A percentile compares a stretch with the other conserved stretches of the same genome.
Conservation (phyloP, 2,329 filamentous ascomycete species). For the Xylaria sp. region DNA sequence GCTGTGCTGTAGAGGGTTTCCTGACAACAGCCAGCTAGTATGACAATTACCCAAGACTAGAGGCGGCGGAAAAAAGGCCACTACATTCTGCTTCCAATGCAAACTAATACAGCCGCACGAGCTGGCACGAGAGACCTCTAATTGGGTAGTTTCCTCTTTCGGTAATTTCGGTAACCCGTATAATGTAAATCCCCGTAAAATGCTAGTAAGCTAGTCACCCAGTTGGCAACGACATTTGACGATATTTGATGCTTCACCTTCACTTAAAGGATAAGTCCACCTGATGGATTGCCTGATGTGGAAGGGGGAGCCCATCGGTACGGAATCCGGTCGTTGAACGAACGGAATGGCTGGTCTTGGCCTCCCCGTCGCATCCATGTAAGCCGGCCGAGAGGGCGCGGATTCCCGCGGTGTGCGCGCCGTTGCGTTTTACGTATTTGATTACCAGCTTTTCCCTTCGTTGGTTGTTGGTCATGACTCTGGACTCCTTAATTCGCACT, state of each 20-base stretch:
- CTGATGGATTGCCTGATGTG: not conserved
- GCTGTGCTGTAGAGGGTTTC: not conserved
- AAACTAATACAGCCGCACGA: not conserved
- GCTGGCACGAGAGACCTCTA: not conserved
- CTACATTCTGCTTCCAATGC: too few relatives aligned
- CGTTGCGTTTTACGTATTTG: conserved; percentile 24
- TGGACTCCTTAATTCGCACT: too few relatives aligned
- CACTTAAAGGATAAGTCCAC: not conserved
- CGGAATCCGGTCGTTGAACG: not conserved
- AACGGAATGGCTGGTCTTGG: conserved; percentile 9
- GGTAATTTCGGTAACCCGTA: not conserved
- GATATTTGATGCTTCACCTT: not conserved
- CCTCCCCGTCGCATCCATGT: not conserved
- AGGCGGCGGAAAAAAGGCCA: not conserved
- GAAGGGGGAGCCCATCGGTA: not conserved
- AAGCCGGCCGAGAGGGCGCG: conserved; percentile 15
- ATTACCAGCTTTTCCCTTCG: conserved; percentile 2
- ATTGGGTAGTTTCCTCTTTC: conserved; percentile 13
- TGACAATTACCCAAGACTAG: not conserved
- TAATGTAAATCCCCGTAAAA: conserved; percentile 16
- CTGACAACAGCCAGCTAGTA: not conserved
- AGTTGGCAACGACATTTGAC: not conserved
- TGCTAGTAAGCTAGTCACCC: not conserved
- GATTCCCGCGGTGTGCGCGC: conserved; percentile 24
- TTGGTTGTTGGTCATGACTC: not conserved